Base-by-base conservation (phyloP, 345 rosid genomes). In the Pistacia atlantica region DNA sequence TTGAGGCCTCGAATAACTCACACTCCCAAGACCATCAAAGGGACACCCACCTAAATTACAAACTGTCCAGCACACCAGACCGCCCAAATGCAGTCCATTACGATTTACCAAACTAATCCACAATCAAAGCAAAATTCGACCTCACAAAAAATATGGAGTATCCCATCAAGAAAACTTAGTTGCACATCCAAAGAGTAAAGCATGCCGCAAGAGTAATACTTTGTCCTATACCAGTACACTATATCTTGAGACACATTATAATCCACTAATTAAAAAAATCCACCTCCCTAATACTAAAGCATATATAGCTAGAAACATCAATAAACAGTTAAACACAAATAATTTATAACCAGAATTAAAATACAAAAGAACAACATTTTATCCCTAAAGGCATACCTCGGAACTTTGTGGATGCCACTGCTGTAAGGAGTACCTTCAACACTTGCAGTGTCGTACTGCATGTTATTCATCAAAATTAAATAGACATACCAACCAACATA, bases 371-470 rank as follows among this genome's bases (percentile, higher is more conserved):
- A 75, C 57, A 71, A 55, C 67, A 71, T 45, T 65, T 28, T 58
- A 31, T 48, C 69, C 79, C 59, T 72, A 69, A 69, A 56, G 78
- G 78, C 78, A 54, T 86, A 92, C 99, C 99, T 93, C 92, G 86
- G 80, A 93, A 93, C 85, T 96, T 96, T 75, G 95, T 46, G 18
- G 99, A 96, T 80, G 98, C 94, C 62, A 91, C 98, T 65, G 98
- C 98, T 65, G 97, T 96, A 67, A 96, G 95, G 76, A 93, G 99
- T 62, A 96, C 95, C 91, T 96, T 96, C 81, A 96, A 78, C 82
- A 96, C 98, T 85, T 90, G 97, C 65, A 96, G 87, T 76, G 89
- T 86, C 74, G 99, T 96, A 84, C 99, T 96, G 97, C 87, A 89
- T 11, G 79, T 83, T 42, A 33, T 55, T 60, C 78, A 68, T 74